Conservation (phyloP, 192 early-diverging fungal species). For the Geosiphon pyriformis region DNA sequence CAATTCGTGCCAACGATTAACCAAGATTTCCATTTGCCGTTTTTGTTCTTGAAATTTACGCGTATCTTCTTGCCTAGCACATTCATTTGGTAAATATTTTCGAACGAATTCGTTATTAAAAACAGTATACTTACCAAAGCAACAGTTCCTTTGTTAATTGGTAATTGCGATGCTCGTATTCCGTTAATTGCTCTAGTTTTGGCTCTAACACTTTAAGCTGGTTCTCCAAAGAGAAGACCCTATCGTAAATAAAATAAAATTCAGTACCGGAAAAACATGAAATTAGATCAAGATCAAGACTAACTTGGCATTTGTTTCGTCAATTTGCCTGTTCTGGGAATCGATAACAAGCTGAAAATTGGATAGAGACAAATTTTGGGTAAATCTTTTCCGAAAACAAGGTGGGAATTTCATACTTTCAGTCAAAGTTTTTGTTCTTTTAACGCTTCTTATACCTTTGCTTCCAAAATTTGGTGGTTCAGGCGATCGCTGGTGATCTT, state of each 20-base stretch:
- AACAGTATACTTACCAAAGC: constrained; percentile 43
- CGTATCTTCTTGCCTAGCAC: constrained; percentile 34
- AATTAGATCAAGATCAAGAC: background rate
- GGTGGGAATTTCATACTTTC: too few relatives aligned
- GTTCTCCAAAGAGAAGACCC: constrained; percentile 43
- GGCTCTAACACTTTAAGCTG: constrained; percentile 40
- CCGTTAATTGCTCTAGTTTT: constrained; percentile 39
- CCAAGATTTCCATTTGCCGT: constrained; percentile 34
- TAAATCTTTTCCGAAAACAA: too few relatives aligned
- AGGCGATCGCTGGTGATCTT: constrained; percentile 35
- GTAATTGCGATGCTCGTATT: constrained; percentile 44
- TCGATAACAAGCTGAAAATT: constrained; percentile 8
- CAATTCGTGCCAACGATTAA: constrained; percentile 34
- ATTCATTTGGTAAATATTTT: too few relatives aligned
- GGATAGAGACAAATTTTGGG: too few relatives aligned
- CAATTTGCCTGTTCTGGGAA: constrained; percentile 4
- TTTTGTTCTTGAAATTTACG: constrained; percentile 40
- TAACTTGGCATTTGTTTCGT: background rate
- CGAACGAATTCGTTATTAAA: too few relatives aligned
- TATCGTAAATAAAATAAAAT: constrained; percentile 22
- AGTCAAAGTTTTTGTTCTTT: constrained; percentile 27
- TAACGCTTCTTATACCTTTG: constrained; percentile 30
- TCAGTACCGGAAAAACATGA: background rate
- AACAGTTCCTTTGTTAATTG: constrained; percentile 47
- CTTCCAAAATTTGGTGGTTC: constrained; percentile 36